Evolutionary conservation across 352 stramenopile genomes (phyloP).

Genomic region (Globisporangium polare): DNA sequence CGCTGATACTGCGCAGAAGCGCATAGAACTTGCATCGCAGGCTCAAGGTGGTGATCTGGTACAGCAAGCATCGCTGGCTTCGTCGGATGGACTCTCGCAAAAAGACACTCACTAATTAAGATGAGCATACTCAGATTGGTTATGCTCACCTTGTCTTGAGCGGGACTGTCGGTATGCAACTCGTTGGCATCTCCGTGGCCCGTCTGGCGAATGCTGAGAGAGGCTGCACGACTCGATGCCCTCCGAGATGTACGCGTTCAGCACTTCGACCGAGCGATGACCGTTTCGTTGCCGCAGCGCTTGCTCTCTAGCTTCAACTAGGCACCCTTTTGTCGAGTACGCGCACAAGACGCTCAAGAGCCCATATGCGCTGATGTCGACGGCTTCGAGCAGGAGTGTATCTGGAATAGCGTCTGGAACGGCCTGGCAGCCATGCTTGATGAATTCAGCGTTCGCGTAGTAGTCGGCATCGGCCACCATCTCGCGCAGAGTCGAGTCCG

Average conservation of each 20-base stretch:
- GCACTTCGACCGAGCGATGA: neutral
- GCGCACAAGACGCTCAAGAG: neutral
- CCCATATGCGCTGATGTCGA: neutral
- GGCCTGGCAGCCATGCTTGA: neutral
- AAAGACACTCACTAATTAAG: too few species aligned
- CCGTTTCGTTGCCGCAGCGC: neutral
- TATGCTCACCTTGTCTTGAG: too few species aligned
- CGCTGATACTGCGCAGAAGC: neutral
- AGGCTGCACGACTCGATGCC: neutral
- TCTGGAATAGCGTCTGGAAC: neutral
- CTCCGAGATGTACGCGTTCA: neutral
- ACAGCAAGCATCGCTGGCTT: too few species aligned
- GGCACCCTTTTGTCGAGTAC: neutral
- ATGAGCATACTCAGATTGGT: too few species aligned
- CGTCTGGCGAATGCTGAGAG: neutral
- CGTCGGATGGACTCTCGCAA: too few species aligned
- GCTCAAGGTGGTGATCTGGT: constrained; percentile 10
- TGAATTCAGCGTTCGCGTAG: neutral
- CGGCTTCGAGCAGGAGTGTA: neutral
- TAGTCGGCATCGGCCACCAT: neutral
- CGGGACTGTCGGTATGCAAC: neutral
- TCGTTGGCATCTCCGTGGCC: neutral
- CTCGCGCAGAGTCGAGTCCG: neutral
- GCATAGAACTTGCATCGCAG: neutral
- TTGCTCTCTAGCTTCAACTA: neutral